A percentile compares a stretch with the other conserved stretches of the same genome.
Conservation (phyloP, 2,329 filamentous ascomycete species). For the Cytospora piceicola region DNA sequence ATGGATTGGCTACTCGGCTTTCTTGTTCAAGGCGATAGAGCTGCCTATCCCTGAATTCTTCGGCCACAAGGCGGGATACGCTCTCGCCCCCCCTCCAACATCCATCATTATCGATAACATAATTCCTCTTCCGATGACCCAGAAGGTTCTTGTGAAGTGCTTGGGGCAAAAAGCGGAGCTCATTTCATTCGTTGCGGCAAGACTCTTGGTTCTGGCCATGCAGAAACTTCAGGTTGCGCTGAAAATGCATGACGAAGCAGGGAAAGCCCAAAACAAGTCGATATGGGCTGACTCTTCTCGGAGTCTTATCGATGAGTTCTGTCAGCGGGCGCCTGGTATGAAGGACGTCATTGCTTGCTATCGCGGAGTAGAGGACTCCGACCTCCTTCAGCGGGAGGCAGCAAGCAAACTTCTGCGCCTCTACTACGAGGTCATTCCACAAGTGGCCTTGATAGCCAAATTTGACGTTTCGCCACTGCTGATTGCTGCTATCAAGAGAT, state of each 20-base stretch:
- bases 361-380: conserved; percentile 67
- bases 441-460: conserved; percentile 77
- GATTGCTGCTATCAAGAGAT: conserved; percentile 65
- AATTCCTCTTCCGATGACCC: conserved; percentile 78
- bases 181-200: conserved; percentile 81
- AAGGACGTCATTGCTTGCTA: conserved; percentile 80
- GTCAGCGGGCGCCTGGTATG: conserved; percentile 76
- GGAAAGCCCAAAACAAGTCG: conserved; percentile 39
- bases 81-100: conserved; percentile 74
- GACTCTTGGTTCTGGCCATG: conserved; percentile 77
- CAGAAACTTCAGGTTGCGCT: conserved; percentile 73
- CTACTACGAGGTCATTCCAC: conserved; percentile 85
- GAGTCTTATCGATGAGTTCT: conserved; percentile 74
- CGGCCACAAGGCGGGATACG: conserved; percentile 66
- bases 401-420: conserved; percentile 76
- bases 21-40: conserved; percentile 80
- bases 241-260: conserved; percentile 59
- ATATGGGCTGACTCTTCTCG: conserved; percentile 73
- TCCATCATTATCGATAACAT: conserved; percentile 83
- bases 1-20: conserved; percentile 92
- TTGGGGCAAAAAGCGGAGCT: conserved; percentile 77
- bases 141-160: conserved; percentile 79
- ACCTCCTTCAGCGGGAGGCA: conserved; percentile 76
- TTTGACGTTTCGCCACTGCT: conserved; percentile 86
- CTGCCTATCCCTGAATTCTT: conserved; percentile 74